A percentile compares a stretch with the other conserved stretches of the same genome.
phyloP scores from a whole-genome alignment of 1,139 yeast genomes.

The Pichia sp. region DNA sequence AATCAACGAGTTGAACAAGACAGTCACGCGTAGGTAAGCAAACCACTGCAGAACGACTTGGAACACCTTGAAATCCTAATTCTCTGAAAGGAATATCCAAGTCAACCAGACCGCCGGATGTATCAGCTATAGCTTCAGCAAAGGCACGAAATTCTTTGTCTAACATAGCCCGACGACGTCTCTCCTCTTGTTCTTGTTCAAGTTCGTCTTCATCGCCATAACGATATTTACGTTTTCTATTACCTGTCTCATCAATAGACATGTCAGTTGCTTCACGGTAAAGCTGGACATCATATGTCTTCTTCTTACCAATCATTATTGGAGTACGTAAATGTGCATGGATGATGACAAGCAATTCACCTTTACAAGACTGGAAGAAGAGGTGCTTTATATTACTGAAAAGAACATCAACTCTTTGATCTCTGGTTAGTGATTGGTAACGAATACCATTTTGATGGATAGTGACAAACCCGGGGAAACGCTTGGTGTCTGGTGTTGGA shows the following conservation, averaged over 20 bases:
- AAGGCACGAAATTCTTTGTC: slow-evolving; percentile 89
- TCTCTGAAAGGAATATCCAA: slow-evolving; percentile 95
- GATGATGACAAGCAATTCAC: slow-evolving; percentile 86
- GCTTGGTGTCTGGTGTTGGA: slow-evolving; percentile 95
- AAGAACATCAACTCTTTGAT: slow-evolving; percentile 81
- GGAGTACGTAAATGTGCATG: slow-evolving; percentile 93
- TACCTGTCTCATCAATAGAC: slow-evolving; percentile 96
- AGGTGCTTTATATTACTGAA: slow-evolving; percentile 89
- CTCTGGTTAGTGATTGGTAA: slow-evolving; percentile 81
- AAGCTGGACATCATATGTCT: slow-evolving; percentile 92
- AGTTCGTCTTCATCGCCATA: slow-evolving; percentile 98
- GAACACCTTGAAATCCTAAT: slow-evolving; percentile 96
- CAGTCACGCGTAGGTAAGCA: slow-evolving; percentile 98
- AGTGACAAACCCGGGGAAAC: slow-evolving; percentile 85
- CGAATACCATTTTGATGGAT: slow-evolving; percentile 96
- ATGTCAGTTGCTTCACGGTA: slow-evolving; percentile 96
- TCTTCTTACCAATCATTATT: slow-evolving; percentile 91
- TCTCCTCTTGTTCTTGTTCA: slow-evolving; percentile 98
- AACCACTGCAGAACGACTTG: slow-evolving; percentile 87
- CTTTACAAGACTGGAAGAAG: slow-evolving; percentile 94
- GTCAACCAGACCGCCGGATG: slow-evolving; percentile 75
- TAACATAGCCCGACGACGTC: slow-evolving; percentile 82
- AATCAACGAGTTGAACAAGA: slow-evolving; percentile 87
- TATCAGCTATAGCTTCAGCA: slow-evolving; percentile 87
- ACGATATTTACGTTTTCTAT: slow-evolving; percentile 79